Conservation (phyloP, 208 protist species). For the Leishmania major region DNA sequence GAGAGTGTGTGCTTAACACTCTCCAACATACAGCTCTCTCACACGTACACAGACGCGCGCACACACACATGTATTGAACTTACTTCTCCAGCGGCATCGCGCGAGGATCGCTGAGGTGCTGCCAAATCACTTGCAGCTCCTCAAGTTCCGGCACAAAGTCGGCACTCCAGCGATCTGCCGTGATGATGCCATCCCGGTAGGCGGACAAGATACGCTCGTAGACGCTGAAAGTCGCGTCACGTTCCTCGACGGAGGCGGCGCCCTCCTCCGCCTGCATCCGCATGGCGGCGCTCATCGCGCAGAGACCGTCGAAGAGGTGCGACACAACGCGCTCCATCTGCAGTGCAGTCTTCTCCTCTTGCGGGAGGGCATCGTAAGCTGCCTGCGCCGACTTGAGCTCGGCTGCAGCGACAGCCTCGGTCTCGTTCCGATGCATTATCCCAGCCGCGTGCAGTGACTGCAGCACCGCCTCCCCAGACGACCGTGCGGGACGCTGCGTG, state of each 20-base stretch:
- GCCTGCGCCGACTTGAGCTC: conserved; percentile 20
- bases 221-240: conserved; percentile 44
- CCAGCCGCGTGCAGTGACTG: conserved; percentile 44
- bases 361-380: conserved; percentile 31
- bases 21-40: neutral
- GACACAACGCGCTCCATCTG: conserved; percentile 22
- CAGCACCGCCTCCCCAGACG: conserved; percentile 38
- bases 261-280: conserved; percentile 44
- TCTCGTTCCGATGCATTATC: conserved; percentile 19
- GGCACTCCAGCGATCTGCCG: conserved; percentile 37
- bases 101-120: conserved; percentile 32
- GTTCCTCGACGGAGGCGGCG: conserved; percentile 22
- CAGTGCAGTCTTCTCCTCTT: conserved; percentile 28
- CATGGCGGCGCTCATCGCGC: conserved; percentile 54
- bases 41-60: neutral
- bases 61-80: neutral
- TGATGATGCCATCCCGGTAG: conserved; percentile 16
- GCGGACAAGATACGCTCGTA: conserved; percentile 34
- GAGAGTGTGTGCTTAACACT: neutral
- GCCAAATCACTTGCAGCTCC: conserved; percentile 51
- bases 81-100: conserved; percentile 12
- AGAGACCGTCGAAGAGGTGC: conserved; percentile 65
- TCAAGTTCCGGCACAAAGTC: conserved; percentile 57
- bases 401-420: conserved; percentile 14
- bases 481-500: conserved; percentile 9